Base-by-base conservation (phyloP, 805 yeast species). In the Teunomyces gatunensis region DNA sequence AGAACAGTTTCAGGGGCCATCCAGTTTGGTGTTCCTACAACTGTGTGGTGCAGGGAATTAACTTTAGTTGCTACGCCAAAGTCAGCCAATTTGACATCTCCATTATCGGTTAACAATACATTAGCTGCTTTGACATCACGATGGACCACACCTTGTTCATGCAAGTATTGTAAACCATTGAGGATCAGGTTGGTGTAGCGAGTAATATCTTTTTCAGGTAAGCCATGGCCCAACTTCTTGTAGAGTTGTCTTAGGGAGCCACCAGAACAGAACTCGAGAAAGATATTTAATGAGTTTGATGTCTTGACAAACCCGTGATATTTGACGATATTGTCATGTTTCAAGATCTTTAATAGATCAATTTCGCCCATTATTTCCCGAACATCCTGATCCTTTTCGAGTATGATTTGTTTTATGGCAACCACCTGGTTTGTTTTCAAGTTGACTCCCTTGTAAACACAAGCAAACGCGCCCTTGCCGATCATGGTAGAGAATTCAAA, bases 1-100 rank as follows among this genome's bases (percentile, higher is more conserved):
- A 84, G 74, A 3, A 94, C 87, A 2, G 95, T 83, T 61, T 94
- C 99, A 0, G 99, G 99, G 0, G 99, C 97, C 97, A 94, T 91
- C 98, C 98, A 94, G 61, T 92, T 87, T 0, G 97, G 96, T 0
- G 98, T 89, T 1, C 99, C 99, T 12, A 77, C 80, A 6, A 80
- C 82, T 2, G 77, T 74, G 43, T 59, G 59, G 52, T 68, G 77
- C 56, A 54, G 69, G 29, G 59, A 54, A 36, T 58, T 55, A 2
- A 75, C 75, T 39, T 72, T 73, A 4, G 97, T 88, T 1, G 98
- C 96, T 6, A 92, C 97, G 1, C 98, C 98, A 66, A 92, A 92
- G 64, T 92, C 99, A 2, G 97, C 97, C 42, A 92, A 75, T 58
- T 92, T 94, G 11, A 89, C 87, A 7, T 77, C 76, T 2, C 90